Evolutionary conservation across 257 asterid species (phyloP).

Genomic region (Rubia yunnanensis): DNA sequence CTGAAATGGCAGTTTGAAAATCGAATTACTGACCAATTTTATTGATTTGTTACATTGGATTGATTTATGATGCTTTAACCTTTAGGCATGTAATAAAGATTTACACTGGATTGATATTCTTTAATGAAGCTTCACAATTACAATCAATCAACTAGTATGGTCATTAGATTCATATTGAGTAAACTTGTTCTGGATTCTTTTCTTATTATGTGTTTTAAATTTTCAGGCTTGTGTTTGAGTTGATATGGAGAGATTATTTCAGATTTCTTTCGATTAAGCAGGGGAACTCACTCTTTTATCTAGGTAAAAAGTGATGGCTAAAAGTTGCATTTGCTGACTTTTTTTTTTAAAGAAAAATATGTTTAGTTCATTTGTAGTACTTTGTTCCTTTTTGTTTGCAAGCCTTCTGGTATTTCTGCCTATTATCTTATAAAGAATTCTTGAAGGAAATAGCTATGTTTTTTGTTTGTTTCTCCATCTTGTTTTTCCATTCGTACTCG

Average conservation of each 20-base stretch:
- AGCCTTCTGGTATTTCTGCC: neutral
- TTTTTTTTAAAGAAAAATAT: neutral
- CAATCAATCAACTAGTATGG: neutral
- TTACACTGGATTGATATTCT: neutral
- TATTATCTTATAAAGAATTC: neutral
- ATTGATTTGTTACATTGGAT: neutral
- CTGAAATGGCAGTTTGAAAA: neutral
- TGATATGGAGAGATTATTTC: constrained; percentile 98
- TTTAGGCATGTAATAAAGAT: neutral
- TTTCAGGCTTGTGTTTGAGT: constrained; percentile 87
- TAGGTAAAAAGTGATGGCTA: constrained; percentile 29
- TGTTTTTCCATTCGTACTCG: neutral
- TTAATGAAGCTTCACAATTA: neutral
- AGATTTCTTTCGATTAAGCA: constrained; percentile 73
- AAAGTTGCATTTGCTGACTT: neutral
- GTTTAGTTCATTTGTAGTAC: neutral
- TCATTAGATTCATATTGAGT: neutral
- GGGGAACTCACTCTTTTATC: constrained; percentile 71
- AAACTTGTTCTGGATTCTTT: neutral
- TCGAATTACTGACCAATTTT: neutral
- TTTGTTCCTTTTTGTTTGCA: neutral
- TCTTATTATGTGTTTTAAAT: neutral
- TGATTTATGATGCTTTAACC: neutral
- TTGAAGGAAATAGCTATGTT: neutral
- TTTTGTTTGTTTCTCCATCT: neutral